These are phyloP conservation scores for Cladosporium colombiae DNA, from an alignment of 2,329 filamentous ascomycete species.

Conservation along the genomic window DNA sequence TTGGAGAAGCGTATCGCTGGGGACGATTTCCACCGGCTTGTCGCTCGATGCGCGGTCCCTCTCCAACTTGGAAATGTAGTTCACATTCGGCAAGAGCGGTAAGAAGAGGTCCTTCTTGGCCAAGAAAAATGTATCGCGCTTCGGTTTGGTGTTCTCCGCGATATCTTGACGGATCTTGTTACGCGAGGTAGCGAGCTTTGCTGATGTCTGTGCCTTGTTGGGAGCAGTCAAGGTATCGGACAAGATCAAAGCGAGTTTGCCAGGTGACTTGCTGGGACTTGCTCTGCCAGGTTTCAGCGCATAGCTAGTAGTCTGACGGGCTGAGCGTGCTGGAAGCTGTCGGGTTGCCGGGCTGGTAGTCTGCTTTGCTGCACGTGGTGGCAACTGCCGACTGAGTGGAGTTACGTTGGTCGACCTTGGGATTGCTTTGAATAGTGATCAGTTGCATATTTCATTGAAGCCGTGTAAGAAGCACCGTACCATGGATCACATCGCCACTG, in stretches of 20 bases:
- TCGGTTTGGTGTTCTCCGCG: constrained; percentile 44
- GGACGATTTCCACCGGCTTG: constrained; percentile 12
- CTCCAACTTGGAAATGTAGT: constrained; percentile 45
- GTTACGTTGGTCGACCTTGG: constrained; percentile 2
- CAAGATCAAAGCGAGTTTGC: not conserved
- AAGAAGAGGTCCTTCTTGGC: constrained; percentile 49
- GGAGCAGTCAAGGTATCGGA: not conserved
- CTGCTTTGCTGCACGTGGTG: not conserved
- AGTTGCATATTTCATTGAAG: not conserved
- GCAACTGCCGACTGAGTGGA: not conserved
- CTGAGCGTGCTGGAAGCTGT: constrained; percentile 32
- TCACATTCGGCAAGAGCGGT: constrained; percentile 48
- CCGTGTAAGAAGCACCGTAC: constrained; percentile 4
- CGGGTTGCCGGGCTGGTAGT: constrained; percentile 18
- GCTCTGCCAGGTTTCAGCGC: constrained; percentile 11
- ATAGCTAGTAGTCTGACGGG: constrained; percentile 30
- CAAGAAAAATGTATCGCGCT: constrained; percentile 49
- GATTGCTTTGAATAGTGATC: not conserved
- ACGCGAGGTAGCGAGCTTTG: constrained; percentile 43
- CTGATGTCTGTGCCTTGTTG: not conserved
- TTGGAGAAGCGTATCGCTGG: constrained; percentile 32
- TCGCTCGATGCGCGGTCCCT: constrained; percentile 20
- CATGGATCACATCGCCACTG: constrained; percentile 28
- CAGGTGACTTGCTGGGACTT: constrained; percentile 19
- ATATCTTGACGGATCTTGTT: constrained; percentile 45